Evolutionary conservation across 371 early-diverging fungal species (phyloP), one percentile per base, ranked within the genome.

Genomic region (Rhizomucor pusillus): DNA sequence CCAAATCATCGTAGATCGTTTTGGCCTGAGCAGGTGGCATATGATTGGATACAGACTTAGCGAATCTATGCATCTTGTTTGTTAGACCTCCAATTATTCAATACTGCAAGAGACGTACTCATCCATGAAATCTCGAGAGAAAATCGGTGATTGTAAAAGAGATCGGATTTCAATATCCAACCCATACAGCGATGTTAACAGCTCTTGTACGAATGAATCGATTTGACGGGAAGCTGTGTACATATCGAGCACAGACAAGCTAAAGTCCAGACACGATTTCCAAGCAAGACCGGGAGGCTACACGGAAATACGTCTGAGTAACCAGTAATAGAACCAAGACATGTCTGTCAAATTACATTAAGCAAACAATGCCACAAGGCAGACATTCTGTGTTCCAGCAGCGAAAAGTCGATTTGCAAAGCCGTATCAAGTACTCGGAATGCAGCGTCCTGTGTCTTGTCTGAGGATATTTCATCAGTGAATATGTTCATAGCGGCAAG

Each of bases 151-250:
- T 6, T 68, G 36, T 7, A 72, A 14, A 0, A 50, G 29, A 39
- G 65, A 63, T 0, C 71, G 45, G 20, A 63, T 59, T 18, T 54
- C 48, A 9, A 47, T 47, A 1, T 55, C 41, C 16, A 66, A 50
- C 2, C 40, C 36, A 0, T 63, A 59, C 3, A 82, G 51, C 23
- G 73, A 53, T 7, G 46, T 41, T 2, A 79, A 65, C 0, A 80
- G 50, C 7, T 79, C 79, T 4, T 59, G 54, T 25, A 79, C 41
- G 45, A 75, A 77, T 16, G 54, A 55, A 48, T 75, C 74, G n/a
- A 83, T 56, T 37, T 83, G 80, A 49, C 84, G 66, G 4, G 84
- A 73, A 14, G 74, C 79, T 24, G 81, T 59, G 25, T 76, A 79
- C 0, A 64, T 59, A 13, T 60, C 49, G 18, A 77, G 43, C 33